Evolutionary conservation across 73 alveolate genomes (phyloP).

Genomic region (Durusdinium trenchii): DNA sequence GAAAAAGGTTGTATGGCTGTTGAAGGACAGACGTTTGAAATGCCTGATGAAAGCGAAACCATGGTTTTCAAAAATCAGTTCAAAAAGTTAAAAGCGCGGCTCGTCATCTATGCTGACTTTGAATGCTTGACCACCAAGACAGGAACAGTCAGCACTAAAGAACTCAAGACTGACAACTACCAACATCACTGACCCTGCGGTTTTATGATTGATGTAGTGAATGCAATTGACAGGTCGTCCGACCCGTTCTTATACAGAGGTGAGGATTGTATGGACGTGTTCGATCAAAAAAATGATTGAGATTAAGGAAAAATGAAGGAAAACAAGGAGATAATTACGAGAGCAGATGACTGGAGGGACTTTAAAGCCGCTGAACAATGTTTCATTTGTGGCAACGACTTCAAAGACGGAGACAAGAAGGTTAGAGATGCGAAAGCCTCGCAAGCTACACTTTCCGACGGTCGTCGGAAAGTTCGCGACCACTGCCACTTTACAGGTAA

Average conservation of each 20-base stretch:
- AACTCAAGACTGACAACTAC: conserved; percentile 5
- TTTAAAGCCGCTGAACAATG: neutral
- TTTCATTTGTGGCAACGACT: neutral
- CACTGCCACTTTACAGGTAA: conserved; percentile 26
- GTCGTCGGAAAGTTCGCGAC: too few species aligned
- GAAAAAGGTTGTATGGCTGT: conserved; percentile 22
- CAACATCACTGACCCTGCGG: conserved; percentile 42
- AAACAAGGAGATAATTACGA: neutral
- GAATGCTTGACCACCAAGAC: conserved; percentile 24
- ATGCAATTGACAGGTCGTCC: neutral
- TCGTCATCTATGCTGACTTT: conserved; percentile 15
- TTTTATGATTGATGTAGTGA: conserved; percentile 13
- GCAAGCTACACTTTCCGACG: too few species aligned
- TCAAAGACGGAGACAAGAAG: neutral
- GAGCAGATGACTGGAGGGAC: neutral
- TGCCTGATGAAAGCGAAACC: neutral
- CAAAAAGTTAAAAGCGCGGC: neutral
- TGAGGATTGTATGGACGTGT: conserved; percentile 21
- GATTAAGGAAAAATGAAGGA: neutral
- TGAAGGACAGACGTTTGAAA: neutral
- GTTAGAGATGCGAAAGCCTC: too few species aligned
- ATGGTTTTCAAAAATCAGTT: neutral
- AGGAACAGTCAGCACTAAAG: neutral
- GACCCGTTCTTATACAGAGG: neutral
- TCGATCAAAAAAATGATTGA: neutral